Evolutionary conservation across 176 grass and related monocot genomes (phyloP).

Genomic region (Calamus simplicifolius): DNA sequence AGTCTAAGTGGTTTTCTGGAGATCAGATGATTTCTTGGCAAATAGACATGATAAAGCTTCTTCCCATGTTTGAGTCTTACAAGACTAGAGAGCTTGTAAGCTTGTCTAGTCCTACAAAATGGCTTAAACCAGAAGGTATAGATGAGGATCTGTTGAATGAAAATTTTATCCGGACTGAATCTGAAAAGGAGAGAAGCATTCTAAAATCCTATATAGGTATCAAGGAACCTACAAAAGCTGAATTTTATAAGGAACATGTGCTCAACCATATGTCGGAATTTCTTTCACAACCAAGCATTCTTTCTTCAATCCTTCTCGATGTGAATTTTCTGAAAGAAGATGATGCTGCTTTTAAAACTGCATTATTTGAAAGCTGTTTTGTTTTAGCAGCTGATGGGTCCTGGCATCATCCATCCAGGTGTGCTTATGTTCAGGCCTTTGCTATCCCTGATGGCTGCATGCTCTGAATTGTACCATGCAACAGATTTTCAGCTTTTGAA

Average conservation of each 20-base stretch:
- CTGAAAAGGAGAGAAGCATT: slow-evolving; percentile 80
- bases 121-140: slow-evolving; percentile 90
- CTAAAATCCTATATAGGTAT: slow-evolving; percentile 63
- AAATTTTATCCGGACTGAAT: slow-evolving; percentile 78
- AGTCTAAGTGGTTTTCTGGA: slow-evolving; percentile 94
- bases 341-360: slow-evolving; percentile 38
- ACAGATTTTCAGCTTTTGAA: no score
- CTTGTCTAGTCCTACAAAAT: slow-evolving; percentile 66
- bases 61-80: slow-evolving; percentile 97
- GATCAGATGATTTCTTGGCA: slow-evolving; percentile 54
- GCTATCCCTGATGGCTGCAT: no score
- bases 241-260: slow-evolving; percentile 93
- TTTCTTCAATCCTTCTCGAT: slow-evolving; percentile 74
- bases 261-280: slow-evolving; percentile 81
- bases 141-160: slow-evolving; percentile 76
- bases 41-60: slow-evolving; percentile 54
- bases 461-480: no score
- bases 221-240: slow-evolving; percentile 64
- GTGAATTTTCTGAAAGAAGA: slow-evolving; percentile 62
- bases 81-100: slow-evolving; percentile 69
- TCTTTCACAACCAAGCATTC: slow-evolving; percentile 57
- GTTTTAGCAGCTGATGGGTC: slow-evolving; percentile 60
- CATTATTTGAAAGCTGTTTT: slow-evolving; percentile 51
- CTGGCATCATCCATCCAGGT: slow-evolving; percentile 84
- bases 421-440: neutral